Evolutionary conservation across 106 monocot genomes (phyloP), one percentile per base, ranked within the genome.

Genomic region (Agapanthus africanus): DNA sequence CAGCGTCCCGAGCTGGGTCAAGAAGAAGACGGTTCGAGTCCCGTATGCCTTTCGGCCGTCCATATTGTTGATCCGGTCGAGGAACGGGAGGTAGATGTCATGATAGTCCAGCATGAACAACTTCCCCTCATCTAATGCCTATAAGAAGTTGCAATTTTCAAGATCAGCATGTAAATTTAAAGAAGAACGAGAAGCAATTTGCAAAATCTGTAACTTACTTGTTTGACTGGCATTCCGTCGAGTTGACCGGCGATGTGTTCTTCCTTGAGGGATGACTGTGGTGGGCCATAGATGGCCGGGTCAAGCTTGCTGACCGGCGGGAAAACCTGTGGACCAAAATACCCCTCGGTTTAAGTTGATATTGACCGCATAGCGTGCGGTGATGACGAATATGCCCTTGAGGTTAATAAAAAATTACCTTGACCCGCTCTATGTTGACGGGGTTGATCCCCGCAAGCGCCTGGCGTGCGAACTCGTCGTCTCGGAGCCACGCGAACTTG

Each of bases 401-500:
- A 28, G 25, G 9, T 2, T 37, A 11, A 16, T 22, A 8, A 27
- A n/a, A 16, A 34, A 19, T 36, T 80, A 87, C 93, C 78, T 70
- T 70, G 11, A 95, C 52, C 37, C 84, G 64, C 51, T 91, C 78
- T 0, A 95, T 88, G 57, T 63, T 79, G 25, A 79, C 80, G 3
- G 95, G 95, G 70, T 95, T 88, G 68, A 95, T 82, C 13, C 95
- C 95, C 4, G 91, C 91, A 0, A 95, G 31, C 2, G 69, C 69
- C 40, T 95, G 95, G 5, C 95, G 81, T 19, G 82, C 91, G 37
- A 95, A 88, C 67, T 95, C 95, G 52, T 91, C 86, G 25, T 95
- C 95, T 2, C 91, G 83, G 18, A 88, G 46, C 95, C 95, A 95
- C 11, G 91, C 83, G 36, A 88, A 95, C 36, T 80, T 85, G 74